phyloP scores from a whole-genome alignment of 805 yeast genomes.

The Cyberlindnera japonica region DNA sequence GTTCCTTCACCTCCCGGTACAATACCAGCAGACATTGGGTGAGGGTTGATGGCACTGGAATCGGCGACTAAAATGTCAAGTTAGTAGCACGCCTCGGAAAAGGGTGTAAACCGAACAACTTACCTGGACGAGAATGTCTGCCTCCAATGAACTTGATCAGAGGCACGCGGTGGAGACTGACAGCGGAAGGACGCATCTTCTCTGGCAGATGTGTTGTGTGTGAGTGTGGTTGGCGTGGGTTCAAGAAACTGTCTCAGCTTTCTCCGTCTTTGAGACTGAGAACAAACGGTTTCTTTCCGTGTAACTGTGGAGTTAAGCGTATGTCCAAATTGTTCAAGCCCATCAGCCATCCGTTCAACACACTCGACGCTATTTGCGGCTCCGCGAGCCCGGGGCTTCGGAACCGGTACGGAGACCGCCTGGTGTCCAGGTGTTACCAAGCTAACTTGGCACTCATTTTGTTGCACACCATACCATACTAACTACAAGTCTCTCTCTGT shows the following conservation, averaged over 20 bases:
- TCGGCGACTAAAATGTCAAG: constrained; percentile 37
- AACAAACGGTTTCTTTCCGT: no score
- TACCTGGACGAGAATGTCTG: constrained; percentile 53
- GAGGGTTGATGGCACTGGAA: constrained; percentile 33
- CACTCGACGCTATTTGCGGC: background rate
- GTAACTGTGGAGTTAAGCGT: constrained; percentile 4
- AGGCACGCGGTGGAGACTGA: constrained; percentile 40
- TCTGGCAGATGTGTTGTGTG: constrained; percentile 4
- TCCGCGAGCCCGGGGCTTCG: constrained; percentile 3
- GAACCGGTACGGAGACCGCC: constrained; percentile 2
- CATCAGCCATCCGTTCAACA: background rate
- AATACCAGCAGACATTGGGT: constrained; percentile 42
- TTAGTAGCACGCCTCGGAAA: constrained; percentile 30
- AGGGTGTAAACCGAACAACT: constrained; percentile 24
- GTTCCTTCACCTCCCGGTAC: constrained; percentile 34
- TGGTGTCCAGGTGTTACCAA: constrained; percentile 3
- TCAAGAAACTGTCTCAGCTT: background rate
- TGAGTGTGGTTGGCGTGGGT: background rate
- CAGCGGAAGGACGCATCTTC: constrained; percentile 34
- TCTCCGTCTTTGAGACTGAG: no score
- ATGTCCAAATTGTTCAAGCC: background rate
- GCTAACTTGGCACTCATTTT: no score
- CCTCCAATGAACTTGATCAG: constrained; percentile 86
- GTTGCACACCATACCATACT: no score
- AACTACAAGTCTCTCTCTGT: no score